Evolutionary conservation across 2,329 filamentous ascomycete species (phyloP).

Genomic region (Cordyceps cicadae): DNA sequence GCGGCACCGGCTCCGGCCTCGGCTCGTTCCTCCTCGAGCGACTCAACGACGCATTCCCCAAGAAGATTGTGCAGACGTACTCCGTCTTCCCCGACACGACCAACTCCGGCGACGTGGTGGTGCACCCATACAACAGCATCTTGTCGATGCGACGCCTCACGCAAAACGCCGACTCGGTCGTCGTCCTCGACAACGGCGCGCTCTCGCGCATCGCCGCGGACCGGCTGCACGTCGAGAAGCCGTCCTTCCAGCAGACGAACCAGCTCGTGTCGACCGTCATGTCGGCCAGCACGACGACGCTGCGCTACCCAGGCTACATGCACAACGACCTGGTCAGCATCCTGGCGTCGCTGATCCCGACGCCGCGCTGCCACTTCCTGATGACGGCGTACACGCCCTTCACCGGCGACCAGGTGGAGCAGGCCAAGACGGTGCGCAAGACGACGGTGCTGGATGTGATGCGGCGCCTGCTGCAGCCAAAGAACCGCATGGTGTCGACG

Average conservation of each 20-base stretch:
- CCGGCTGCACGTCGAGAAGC: slow-evolving; percentile 86
- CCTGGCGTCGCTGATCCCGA: slow-evolving; percentile 89
- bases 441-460: slow-evolving; percentile 98
- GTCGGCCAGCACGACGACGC: slow-evolving; percentile 93
- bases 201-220: slow-evolving; percentile 90
- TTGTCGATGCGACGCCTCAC: slow-evolving; percentile 84
- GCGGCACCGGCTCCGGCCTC: slow-evolving; percentile 90
- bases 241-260: slow-evolving; percentile 95
- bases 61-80: slow-evolving; percentile 98
- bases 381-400: slow-evolving; percentile 99
- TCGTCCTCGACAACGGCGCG: slow-evolving; percentile 93
- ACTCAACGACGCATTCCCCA: slow-evolving; percentile 94
- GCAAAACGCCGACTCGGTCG: slow-evolving; percentile 94
- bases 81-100: slow-evolving; percentile 95
- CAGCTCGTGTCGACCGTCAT: slow-evolving; percentile 95
- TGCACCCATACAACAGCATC: slow-evolving; percentile 96
- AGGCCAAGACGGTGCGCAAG: slow-evolving; percentile 95
- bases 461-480: slow-evolving; percentile 88
- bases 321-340: slow-evolving; percentile 98
- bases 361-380: slow-evolving; percentile 92
- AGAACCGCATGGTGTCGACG: slow-evolving; percentile 98
- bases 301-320: slow-evolving; percentile 98
- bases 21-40: slow-evolving; percentile 91
- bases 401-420: slow-evolving; percentile 89
- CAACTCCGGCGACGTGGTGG: slow-evolving; percentile 80